Evolutionary conservation across 345 rosid species (phyloP), one percentile per base, ranked within the genome.

Genomic region (Pistacia vera): DNA sequence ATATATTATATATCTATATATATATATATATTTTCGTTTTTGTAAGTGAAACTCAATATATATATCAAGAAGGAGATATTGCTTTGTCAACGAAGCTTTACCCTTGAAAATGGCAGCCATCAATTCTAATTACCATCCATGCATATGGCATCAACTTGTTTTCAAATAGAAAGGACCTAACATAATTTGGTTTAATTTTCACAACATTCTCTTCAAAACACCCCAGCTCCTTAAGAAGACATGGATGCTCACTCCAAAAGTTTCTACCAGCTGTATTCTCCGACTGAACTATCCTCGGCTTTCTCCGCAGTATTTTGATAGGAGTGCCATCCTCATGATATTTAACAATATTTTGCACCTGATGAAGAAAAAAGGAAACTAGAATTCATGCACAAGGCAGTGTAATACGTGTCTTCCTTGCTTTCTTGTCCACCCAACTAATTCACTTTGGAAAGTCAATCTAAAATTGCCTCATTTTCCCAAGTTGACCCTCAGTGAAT

Each of bases 301-400:
- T 92, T 81, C 87, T 92, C 70, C 96, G 89, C 81, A 86, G 35
- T 86, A 98, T 87, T 85, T 86, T 91, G 9, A 95, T 69, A 46
- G 98, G 98, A 65, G 80, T 83, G 9, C 92, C 94, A 55, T 86
- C 77, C 83, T 87, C 91, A 75, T 83, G 84, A 77, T 87, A 88
- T 77, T 22, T 22, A 22, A 22, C 25, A 22, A 22, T 22, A 22
- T 22, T 22, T 22, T 22, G 25, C 25, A 22, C 25, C 0, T 22
- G 25, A 22, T 22, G 25, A 22, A 22, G 25, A 22, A 22, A 22
- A 22, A 22, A 22, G 25, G 25, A 22, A 22, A 22, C 25, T 22
- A 22, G 25, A 22, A 22, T 22, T 22, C 25, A 22, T 22, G 0
- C 25, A 22, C 25, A 22, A 22, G 25, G 25, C 0, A 22, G 25